phyloP scores from a whole-genome alignment of 1,284 basidiomycete species.

The Sanghuangporus baumii region DNA sequence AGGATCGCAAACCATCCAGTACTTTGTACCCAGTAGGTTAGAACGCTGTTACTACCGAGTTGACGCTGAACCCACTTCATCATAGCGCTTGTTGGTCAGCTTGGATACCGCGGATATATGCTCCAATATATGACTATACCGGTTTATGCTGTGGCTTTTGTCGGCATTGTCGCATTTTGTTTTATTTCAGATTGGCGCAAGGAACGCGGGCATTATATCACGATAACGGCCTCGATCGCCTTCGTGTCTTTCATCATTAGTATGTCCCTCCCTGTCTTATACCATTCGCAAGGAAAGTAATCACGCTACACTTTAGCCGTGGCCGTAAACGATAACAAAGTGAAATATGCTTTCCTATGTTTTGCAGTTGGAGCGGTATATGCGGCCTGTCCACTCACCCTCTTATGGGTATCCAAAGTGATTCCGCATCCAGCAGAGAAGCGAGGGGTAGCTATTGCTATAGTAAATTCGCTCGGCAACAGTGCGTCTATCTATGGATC shows the following conservation, averaged over 20 bases:
- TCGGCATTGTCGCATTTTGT: slow-evolving; percentile 30
- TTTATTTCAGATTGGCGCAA: slow-evolving; percentile 28
- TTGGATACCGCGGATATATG: slow-evolving; percentile 32
- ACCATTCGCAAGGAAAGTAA: not conserved
- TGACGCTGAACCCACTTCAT: slow-evolving; percentile 22
- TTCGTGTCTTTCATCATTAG: slow-evolving; percentile 34
- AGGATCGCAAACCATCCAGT: slow-evolving; percentile 38
- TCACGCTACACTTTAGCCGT: slow-evolving; percentile 19
- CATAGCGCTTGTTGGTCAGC: slow-evolving; percentile 23
- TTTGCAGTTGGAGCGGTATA: slow-evolving; percentile 39
- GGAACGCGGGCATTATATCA: slow-evolving; percentile 33
- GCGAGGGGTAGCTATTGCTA: slow-evolving; percentile 18
- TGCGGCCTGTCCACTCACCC: slow-evolving; percentile 33
- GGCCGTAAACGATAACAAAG: slow-evolving; percentile 28
- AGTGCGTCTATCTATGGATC: slow-evolving; percentile 36
- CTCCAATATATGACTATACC: slow-evolving; percentile 42
- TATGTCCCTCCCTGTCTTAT: not conserved
- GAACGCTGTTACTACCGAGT: not conserved
- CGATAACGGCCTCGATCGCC: slow-evolving; percentile 25
- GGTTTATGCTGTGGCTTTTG: slow-evolving; percentile 32
- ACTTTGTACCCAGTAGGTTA: slow-evolving; percentile 33
- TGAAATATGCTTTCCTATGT: slow-evolving; percentile 40
- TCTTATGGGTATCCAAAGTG: slow-evolving; percentile 34
- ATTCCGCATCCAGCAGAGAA: slow-evolving; percentile 21
- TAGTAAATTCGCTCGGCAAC: slow-evolving; percentile 27